Percentiles rank a stretch among this genome's conserved stretches.
Evolutionary conservation across 2,329 filamentous ascomycete species (phyloP).

Genomic region (Geosmithia flava): DNA sequence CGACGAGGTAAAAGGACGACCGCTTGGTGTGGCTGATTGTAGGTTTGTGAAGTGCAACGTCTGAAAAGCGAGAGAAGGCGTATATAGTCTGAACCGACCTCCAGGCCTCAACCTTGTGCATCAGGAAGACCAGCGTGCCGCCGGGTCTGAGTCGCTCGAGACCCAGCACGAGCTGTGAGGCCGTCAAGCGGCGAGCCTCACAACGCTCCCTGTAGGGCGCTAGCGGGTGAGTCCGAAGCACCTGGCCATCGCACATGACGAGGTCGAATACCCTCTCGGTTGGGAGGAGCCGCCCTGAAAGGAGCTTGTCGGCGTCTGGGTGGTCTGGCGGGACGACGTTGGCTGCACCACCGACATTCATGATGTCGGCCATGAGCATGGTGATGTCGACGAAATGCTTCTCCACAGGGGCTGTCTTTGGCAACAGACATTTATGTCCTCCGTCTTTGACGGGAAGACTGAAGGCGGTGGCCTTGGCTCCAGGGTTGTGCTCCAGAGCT

Average conservation of each 20-base stretch:
- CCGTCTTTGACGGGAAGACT: constrained; percentile 25
- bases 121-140: constrained; percentile 36
- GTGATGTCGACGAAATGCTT: constrained; percentile 30
- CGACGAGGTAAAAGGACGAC: constrained; percentile 42
- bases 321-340: constrained; percentile 16
- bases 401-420: not conserved
- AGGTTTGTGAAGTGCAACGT: constrained; percentile 28
- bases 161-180: constrained; percentile 28
- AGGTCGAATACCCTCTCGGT: constrained; percentile 22
- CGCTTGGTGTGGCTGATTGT: constrained; percentile 21
- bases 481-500: constrained; percentile 21
- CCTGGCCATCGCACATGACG: constrained; percentile 33
- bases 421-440: constrained; percentile 24
- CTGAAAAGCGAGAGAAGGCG: constrained; percentile 26
- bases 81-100: constrained; percentile 21
- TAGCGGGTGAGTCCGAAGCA: constrained; percentile 24
- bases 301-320: constrained; percentile 11
- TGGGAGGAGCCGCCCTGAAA: constrained; percentile 11
- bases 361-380: constrained; percentile 35
- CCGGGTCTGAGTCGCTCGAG: constrained; percentile 30
- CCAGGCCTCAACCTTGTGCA: constrained; percentile 34
- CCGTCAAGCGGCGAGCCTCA: constrained; percentile 23
- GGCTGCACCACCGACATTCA: constrained; percentile 19
- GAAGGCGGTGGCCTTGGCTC: constrained; percentile 18
- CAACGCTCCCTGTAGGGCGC: constrained; percentile 15